phyloP scores from a whole-genome alignment of 2,329 filamentous ascomycete genomes.

The Hymenoscyphus repandus region DNA sequence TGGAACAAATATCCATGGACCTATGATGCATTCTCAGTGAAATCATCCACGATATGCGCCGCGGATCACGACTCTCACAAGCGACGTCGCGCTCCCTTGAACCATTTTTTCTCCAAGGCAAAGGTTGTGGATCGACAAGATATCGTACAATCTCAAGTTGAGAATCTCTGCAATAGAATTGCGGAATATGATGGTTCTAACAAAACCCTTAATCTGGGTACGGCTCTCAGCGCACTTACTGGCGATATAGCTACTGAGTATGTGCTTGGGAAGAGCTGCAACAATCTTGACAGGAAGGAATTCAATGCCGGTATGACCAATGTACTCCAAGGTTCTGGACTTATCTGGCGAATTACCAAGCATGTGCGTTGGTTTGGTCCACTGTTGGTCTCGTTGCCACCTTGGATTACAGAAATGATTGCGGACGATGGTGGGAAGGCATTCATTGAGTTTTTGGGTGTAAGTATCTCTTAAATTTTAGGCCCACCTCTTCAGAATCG shows the following conservation, averaged over 20 bases:
- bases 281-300: constrained; percentile 9
- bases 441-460: constrained; percentile 4
- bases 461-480: too few relatives aligned
- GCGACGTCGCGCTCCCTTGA: constrained; percentile 15
- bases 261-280: constrained; percentile 7
- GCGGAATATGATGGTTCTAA: not conserved
- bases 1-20: constrained; percentile 19
- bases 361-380: constrained; percentile 11
- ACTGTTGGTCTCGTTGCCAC: constrained; percentile 8
- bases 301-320: constrained; percentile 9
- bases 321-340: constrained; percentile 7
- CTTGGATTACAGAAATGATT: constrained; percentile 7
- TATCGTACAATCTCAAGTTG: not conserved
- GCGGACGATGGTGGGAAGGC: constrained; percentile 3
- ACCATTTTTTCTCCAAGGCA: constrained; percentile 28
- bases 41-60: constrained; percentile 6
- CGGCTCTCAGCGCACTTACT: constrained; percentile 5
- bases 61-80: constrained; percentile 8
- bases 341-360: constrained; percentile 10
- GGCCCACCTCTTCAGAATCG: too few relatives aligned
- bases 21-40: constrained; percentile 7
- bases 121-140: constrained; percentile 12
- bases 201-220: constrained; percentile 3
- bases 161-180: constrained; percentile 8
- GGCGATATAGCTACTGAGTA: constrained; percentile 7